Base-by-base conservation (phyloP, 2,329 filamentous ascomycete genomes). In the Fusarium zealandicum region DNA sequence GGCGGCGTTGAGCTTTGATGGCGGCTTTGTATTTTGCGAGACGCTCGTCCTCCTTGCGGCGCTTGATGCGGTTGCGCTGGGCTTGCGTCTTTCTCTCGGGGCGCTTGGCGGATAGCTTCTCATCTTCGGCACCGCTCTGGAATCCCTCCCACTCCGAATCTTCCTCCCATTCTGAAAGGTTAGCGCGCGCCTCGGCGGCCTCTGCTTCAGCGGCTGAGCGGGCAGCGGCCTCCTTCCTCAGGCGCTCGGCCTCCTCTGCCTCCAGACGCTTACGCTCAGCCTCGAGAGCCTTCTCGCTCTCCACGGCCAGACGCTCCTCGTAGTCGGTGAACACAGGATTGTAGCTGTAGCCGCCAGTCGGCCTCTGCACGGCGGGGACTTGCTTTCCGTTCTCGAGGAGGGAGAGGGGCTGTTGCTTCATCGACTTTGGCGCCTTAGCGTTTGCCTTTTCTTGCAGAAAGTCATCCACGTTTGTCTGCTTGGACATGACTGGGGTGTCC, bases 91-190 rank as follows among this genome's bases (percentile, higher is more conserved):
- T 98, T 68, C 93, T 83, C 74, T 90, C 84, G 3, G 90, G 89
- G 54, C 88, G 82, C 78, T 96, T 96, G 33, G 61, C 61, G 9
- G 64, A 67, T 57, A 84, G 83, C 68, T 84, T 87, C 69, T 75
- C 68, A 27, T 90, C 88, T 64, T 92, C 88, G 9, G 82, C 84
- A 50, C 91, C 92, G 70, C 91, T 96, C 76, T 96, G 88, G 62
- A 92, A 86, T 0, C 90, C 90, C 73, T 93, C 93, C 92, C 92
- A 97, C 12, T 90, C 92, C 39, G 90, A 95, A 70, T 96, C 93
- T 66, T 93, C 90, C 54, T 96, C 92, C 80, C 85, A 93, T 72
- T 86, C 85, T 0, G 84, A 87, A 52, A 89, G 69, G 42, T 87
- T 82, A 3, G 82, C 83, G 40, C 82, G 84, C 57, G 84, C 82